Evolutionary conservation across 768 basidiomycete species (phyloP).

Genomic region (Porpolomopsis calyptriformis): DNA sequence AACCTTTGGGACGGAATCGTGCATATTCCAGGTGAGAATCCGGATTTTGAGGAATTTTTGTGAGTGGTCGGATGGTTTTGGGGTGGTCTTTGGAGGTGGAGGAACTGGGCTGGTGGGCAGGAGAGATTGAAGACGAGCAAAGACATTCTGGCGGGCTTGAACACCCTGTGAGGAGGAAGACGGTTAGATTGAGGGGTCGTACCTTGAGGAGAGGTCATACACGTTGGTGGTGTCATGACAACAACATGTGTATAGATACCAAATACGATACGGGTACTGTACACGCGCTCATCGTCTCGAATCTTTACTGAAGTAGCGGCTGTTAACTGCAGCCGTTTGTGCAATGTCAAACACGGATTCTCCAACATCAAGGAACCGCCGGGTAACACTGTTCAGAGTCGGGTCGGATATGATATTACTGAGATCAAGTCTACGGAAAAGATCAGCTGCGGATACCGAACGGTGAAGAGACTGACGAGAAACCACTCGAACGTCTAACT

Average conservation of each 20-base stretch:
- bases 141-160: constrained; percentile 31
- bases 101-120: constrained; percentile 33
- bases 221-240: too few species aligned
- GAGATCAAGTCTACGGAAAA: too few species aligned
- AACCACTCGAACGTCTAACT: constrained; percentile 82
- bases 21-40: constrained; percentile 80
- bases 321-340: constrained; percentile 80
- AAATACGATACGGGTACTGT: too few species aligned
- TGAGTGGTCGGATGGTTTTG: constrained; percentile 16
- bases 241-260: too few species aligned
- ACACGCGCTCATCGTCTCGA: constrained; percentile 17
- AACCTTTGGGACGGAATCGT: constrained; percentile 71
- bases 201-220: too few species aligned
- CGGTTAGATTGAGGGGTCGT: too few species aligned
- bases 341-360: constrained; percentile 84
- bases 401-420: constrained; percentile 77
- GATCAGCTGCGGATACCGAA: too few species aligned
- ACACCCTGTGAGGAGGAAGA: too few species aligned
- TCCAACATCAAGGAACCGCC: constrained; percentile 76
- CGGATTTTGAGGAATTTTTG: constrained; percentile 51
- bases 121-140: constrained; percentile 42
- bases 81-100: constrained; percentile 15
- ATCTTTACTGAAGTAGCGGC: constrained; percentile 66
- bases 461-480: constrained; percentile 52
- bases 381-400: constrained; percentile 63